Conservation (phyloP, 179 eudicot genomes). For the Sideroxylon spinosum region DNA sequence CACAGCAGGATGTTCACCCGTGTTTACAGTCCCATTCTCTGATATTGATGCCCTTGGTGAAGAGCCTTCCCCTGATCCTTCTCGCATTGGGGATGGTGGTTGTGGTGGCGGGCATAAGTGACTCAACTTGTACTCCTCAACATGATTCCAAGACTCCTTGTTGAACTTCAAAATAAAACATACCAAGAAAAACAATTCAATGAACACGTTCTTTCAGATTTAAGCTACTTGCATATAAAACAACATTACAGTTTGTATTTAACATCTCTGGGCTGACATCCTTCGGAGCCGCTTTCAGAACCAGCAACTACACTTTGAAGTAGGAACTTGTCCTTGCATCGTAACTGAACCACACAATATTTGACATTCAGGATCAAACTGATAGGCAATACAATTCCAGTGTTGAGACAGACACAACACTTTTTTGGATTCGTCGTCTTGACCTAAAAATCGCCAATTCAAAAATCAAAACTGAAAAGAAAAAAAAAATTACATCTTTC, state of each 20-base stretch:
- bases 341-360: conserved; percentile 33
- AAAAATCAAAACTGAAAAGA: not conserved
- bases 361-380: not conserved
- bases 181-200: conserved; percentile 4
- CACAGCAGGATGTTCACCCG: conserved; percentile 36
- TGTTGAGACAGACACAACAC: conserved; percentile 61
- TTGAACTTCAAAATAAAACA: conserved; percentile 35
- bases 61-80: conserved; percentile 63
- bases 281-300: conserved; percentile 36
- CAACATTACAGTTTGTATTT: not conserved
- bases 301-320: conserved; percentile 50
- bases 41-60: conserved; percentile 56
- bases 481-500: not conserved
- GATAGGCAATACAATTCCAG: conserved; percentile 50
- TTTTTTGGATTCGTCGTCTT: conserved; percentile 70
- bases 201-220: not conserved
- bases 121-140: conserved; percentile 76
- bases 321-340: conserved; percentile 64
- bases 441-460: conserved; percentile 32
- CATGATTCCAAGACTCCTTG: conserved; percentile 53
- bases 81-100: conserved; percentile 48
- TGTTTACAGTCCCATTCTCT: conserved; percentile 44
- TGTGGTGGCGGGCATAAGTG: conserved; percentile 45
- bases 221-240: not conserved
- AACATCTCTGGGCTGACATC: conserved; percentile 61